Conservation (phyloP, 176 grass and related monocot species). For the Melocanna baccifera region DNA sequence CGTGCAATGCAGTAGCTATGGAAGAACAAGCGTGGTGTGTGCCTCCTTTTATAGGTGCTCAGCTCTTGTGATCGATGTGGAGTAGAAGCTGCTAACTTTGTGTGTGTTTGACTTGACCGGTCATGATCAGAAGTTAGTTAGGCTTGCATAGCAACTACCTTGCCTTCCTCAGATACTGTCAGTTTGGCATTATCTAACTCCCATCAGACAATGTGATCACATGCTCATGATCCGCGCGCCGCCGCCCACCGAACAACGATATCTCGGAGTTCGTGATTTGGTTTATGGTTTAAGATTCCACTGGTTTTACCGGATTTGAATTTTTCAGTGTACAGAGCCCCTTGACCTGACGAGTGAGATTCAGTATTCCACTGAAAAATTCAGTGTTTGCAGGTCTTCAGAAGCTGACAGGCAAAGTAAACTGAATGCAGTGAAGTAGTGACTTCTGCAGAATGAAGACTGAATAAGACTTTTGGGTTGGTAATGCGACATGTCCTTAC, state of each 20-base stretch:
- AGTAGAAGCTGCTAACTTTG: constrained; percentile 23
- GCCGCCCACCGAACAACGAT: constrained; percentile 57
- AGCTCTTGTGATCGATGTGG: not conserved
- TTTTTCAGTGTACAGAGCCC: not conserved
- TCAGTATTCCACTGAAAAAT: not conserved
- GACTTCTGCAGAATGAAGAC: not conserved
- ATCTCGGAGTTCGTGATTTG: constrained; percentile 32
- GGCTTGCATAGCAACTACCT: constrained; percentile 30
- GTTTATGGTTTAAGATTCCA: constrained; percentile 23
- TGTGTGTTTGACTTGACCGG: constrained; percentile 37
- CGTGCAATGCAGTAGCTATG: constrained; percentile 22
- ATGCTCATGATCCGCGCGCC: constrained; percentile 49
- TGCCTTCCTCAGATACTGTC: constrained; percentile 36
- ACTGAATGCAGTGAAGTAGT: not conserved
- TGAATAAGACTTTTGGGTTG: not conserved
- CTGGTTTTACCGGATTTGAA: constrained; percentile 2
- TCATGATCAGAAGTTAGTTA: constrained; percentile 34
- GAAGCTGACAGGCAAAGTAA: not conserved
- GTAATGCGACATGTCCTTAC: not conserved
- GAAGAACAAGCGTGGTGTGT: not conserved
- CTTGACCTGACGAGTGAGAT: not conserved
- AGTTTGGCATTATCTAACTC: constrained; percentile 57
- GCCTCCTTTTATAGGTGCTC: constrained; percentile 29
- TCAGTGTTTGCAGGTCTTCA: not conserved
- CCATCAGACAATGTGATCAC: constrained; percentile 48